Base-by-base conservation (phyloP, 2,329 filamentous ascomycete species). In the Hypoxylon sp. region DNA sequence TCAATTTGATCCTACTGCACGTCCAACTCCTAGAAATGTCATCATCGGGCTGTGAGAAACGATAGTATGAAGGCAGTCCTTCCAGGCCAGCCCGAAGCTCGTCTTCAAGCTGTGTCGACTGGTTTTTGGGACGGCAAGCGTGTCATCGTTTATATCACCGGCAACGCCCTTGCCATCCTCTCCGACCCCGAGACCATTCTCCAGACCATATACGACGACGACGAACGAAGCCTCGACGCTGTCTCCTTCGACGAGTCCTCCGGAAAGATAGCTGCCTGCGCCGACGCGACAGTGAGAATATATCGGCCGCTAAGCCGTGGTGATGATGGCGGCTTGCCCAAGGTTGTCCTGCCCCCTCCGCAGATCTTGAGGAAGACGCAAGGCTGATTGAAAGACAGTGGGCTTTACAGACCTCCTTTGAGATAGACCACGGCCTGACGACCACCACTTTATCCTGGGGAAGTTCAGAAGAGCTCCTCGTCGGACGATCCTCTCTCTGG, bases 191-290 rank as follows among this genome's bases (percentile, higher is more conserved):
- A 89, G 65, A 86, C 86, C 56, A 87, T 97, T 67, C 79, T 97
- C 32, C 95, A 99, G 78, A 97, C 94, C 3, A 90, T 97, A 70
- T 97, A 97, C 80, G 89, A 95, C 73, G 91, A 96, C 73, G 87
- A 92, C 68, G 83, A 88, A 22, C 83, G 80, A 15, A 75, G 77
- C 30, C 80, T 98, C 26, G 86, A 93, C 67, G 91, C 93, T 26
- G 87, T 98, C 67, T 86, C 88, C 28, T 86, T 98, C 65, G 92
- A 98, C 73, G 91, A 96, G 74, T 80, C 83, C 17, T 90, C 91
- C 7, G 95, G 94, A 50, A 96, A 92, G 81, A 92, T 98, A 76
- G 92, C 93, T 41, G 87, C 89, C 19, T 91, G 90, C 71, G 90
- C 90, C 28, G 82, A 84, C 19, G 79, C 79, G 20, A 82, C 85